These are phyloP conservation scores for Viridothelium virens DNA, from an alignment of 495 filamentous ascomycete species.

Conservation along the genomic window DNA sequence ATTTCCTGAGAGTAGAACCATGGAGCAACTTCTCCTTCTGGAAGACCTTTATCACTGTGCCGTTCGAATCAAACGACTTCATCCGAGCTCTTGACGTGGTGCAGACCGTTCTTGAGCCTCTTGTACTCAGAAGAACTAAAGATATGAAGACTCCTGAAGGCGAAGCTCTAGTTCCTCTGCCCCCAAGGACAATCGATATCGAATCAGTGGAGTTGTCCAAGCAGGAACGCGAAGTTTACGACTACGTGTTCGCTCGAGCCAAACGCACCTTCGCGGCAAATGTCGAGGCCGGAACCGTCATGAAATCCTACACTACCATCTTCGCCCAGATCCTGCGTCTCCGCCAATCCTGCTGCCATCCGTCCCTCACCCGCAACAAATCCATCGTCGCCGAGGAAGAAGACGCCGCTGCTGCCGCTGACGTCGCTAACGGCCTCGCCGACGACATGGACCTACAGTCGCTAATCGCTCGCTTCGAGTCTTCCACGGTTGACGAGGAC, in stretches of 20 bases:
- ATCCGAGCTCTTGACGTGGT: conserved; percentile 91
- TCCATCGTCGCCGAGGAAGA: conserved; percentile 81
- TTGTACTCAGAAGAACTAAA: conserved; percentile 92
- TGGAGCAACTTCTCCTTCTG: conserved; percentile 99
- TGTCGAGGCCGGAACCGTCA: conserved; percentile 80
- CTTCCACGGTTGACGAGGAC: conserved; percentile 51
- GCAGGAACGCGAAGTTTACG: conserved; percentile 82
- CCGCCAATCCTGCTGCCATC: conserved; percentile 91
- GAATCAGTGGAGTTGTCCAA: conserved; percentile 78
- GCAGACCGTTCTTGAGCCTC: conserved; percentile 88
- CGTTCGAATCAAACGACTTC: conserved; percentile 91
- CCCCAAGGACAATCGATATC: conserved; percentile 71
- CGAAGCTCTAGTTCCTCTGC: conserved; percentile 73
- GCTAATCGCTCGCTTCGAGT: conserved; percentile 67
- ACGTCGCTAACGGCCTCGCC: conserved; percentile 68
- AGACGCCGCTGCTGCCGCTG: conserved; percentile 69
- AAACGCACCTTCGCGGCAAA: conserved; percentile 78
- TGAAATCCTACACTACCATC: conserved; percentile 91
- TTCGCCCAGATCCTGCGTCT: conserved; percentile 94
- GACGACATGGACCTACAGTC: conserved; percentile 95
- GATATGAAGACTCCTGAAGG: conserved; percentile 96
- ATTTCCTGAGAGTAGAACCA: conserved; percentile 86
- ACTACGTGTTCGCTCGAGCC: conserved; percentile 74
- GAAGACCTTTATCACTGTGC: conserved; percentile 96
- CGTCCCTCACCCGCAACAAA: conserved; percentile 76